These are phyloP conservation scores for Rhododendron vialii DNA, from an alignment of 148 eudicot species.

Conservation along the genomic window DNA sequence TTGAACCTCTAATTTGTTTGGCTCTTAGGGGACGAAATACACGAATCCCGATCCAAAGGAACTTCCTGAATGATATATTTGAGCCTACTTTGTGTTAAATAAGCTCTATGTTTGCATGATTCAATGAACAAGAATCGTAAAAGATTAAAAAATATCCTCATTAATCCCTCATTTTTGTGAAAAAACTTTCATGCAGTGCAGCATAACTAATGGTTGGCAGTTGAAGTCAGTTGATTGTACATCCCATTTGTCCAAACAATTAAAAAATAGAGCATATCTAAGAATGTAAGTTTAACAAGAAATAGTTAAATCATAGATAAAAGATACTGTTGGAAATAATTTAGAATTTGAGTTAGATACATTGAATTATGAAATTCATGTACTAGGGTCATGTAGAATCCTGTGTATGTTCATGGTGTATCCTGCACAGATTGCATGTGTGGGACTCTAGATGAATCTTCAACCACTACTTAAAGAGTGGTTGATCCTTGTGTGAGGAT, in stretches of 20 bases:
- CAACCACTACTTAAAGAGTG: background rate
- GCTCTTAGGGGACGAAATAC: background rate
- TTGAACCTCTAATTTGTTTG: background rate
- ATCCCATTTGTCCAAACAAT: background rate
- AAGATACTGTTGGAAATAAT: background rate
- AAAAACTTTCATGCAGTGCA: background rate
- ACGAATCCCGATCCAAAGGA: background rate
- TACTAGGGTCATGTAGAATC: background rate
- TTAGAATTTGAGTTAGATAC: background rate
- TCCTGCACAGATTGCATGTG: background rate
- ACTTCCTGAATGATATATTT: background rate
- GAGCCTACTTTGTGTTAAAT: background rate
- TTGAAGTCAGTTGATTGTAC: background rate
- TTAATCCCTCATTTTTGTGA: background rate
- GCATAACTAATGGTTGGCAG: background rate
- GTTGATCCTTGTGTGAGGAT: background rate
- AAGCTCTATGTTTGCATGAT: background rate
- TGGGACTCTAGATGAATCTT: background rate
- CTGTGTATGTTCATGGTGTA: background rate
- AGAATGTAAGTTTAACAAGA: background rate
- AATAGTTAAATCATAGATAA: background rate
- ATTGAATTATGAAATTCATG: background rate
- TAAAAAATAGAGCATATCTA: background rate
- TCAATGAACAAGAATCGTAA: background rate
- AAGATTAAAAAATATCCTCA: background rate